These are phyloP conservation scores for Zymoseptoria crescenta DNA, from an alignment of 2,329 filamentous ascomycete species.

Conservation along the genomic window DNA sequence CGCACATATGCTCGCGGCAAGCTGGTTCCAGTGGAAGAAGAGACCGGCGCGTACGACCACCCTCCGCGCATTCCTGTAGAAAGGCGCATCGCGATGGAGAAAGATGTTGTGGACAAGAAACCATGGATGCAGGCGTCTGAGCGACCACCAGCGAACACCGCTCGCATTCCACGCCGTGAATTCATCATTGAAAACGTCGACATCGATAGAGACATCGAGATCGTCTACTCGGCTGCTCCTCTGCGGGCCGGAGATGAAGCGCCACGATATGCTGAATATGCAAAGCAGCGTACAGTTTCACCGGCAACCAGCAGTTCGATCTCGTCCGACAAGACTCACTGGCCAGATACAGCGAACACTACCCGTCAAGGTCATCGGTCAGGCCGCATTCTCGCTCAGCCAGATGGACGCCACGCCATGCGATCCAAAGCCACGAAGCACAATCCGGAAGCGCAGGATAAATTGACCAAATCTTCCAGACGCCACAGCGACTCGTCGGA, in stretches of 20 bases:
- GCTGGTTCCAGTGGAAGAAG: slow-evolving; percentile 18
- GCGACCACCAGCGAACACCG: neutral
- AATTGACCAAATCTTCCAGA: neutral
- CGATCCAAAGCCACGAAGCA: neutral
- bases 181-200: neutral
- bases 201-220: neutral
- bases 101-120: slow-evolving; percentile 10
- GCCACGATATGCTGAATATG: neutral
- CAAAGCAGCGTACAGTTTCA: neutral
- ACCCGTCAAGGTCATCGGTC: neutral
- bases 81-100: slow-evolving; percentile 18
- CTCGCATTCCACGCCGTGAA: slow-evolving; percentile 1
- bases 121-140: slow-evolving; percentile 8
- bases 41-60: neutral
- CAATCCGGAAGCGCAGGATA: neutral
- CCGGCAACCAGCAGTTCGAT: neutral
- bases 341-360: slow-evolving; percentile 1
- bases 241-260: neutral
- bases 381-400: neutral
- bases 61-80: slow-evolving; percentile 15
- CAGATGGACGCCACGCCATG: neutral
- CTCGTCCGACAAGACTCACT: slow-evolving; percentile 10
- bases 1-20: slow-evolving; percentile 26
- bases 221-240: neutral
- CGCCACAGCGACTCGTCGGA: neutral